These are phyloP conservation scores for Carex pumila DNA, from an alignment of 176 grass and related monocot species.

Conservation along the genomic window DNA sequence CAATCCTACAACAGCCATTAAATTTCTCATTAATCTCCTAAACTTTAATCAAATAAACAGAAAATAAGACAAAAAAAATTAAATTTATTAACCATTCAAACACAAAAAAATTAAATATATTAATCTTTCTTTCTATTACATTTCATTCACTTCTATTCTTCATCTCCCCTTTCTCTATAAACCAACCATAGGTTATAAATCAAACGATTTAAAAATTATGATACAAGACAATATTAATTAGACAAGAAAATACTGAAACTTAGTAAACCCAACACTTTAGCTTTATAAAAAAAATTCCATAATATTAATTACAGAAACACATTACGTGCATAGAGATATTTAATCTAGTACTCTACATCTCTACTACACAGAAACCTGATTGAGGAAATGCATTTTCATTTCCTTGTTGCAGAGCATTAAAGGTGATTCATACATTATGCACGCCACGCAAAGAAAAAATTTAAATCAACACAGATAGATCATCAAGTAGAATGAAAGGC, in stretches of 20 bases:
- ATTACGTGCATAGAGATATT: not conserved
- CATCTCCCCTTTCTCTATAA: no score
- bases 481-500: constrained; percentile 1
- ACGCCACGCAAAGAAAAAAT: not conserved
- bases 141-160: no score
- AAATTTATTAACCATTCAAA: no score
- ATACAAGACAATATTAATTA: not conserved
- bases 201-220: not conserved
- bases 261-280: not conserved
- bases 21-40: no score
- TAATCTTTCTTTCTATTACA: no score
- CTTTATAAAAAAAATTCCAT: not conserved
- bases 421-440: constrained; percentile 1
- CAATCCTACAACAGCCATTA: no score
- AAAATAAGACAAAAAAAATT: no score
- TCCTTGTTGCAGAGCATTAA: not conserved
- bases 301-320: not conserved
- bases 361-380: not conserved
- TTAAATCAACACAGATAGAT: not conserved
- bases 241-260: not conserved
- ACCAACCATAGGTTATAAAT: not conserved
- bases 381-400: not conserved
- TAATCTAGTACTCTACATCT: not conserved
- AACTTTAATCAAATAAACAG: no score
- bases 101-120: no score